These are phyloP conservation scores for Triticum turgidum DNA, from an alignment of 176 grass and related monocot genomes.

Conservation along the genomic window DNA sequence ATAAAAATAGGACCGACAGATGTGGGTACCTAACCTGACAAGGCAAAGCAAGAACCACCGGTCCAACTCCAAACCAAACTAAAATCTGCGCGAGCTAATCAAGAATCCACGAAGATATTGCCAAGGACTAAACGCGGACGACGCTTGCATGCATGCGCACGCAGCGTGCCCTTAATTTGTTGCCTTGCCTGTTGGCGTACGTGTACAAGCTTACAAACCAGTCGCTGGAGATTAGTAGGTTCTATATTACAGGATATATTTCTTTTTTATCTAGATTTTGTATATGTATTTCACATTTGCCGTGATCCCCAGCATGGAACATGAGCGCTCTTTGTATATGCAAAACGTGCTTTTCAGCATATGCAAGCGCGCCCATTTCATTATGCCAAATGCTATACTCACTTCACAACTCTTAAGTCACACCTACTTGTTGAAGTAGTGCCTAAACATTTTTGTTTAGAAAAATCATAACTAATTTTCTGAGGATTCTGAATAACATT, in stretches of 20 bases:
- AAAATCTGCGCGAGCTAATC: not conserved
- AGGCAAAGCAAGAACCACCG: not conserved
- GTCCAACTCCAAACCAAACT: constrained; percentile 10
- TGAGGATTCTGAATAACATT: too few relatives aligned
- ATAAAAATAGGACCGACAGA: not conserved
- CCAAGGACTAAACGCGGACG: not conserved
- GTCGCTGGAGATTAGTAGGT: too few relatives aligned
- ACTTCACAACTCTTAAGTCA: not conserved
- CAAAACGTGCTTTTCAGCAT: not conserved
- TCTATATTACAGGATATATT: not conserved
- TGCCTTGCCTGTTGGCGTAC: not conserved
- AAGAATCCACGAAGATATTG: not conserved
- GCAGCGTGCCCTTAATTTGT: not conserved
- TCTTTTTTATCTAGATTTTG: not conserved
- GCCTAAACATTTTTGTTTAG: too few relatives aligned
- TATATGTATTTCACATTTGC: not conserved
- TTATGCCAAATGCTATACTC: not conserved
- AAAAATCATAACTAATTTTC: too few relatives aligned
- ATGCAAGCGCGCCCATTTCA: not conserved
- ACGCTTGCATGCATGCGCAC: not conserved
- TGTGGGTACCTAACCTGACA: not conserved
- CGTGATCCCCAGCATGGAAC: not conserved
- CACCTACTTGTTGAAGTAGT: not conserved
- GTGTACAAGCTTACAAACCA: not conserved
- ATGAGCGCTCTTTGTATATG: constrained; percentile 6